Conservation (phyloP, 208 protist species). For the Angomonas deanei region DNA sequence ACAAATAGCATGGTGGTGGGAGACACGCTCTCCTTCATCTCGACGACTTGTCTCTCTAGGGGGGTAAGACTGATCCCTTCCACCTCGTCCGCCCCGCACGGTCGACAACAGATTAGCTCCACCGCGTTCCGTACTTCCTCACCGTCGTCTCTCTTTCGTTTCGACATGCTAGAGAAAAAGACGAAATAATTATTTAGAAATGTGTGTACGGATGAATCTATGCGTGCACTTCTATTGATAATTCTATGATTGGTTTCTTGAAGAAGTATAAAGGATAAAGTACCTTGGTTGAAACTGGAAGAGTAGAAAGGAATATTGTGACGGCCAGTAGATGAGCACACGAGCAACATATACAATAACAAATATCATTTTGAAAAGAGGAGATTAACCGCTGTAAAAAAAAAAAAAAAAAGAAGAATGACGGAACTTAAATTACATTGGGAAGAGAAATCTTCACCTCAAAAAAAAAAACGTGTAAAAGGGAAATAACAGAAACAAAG, state of each 20-base stretch:
- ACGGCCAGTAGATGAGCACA: too few relatives aligned
- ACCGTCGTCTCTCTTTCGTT: constrained; percentile 39
- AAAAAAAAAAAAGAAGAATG: not conserved
- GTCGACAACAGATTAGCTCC: constrained; percentile 47
- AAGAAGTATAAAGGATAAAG: not conserved
- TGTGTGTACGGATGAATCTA: not conserved
- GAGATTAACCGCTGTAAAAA: not conserved
- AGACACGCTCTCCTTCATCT: constrained; percentile 44
- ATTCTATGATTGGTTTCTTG: constrained; percentile 5
- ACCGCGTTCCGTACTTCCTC: constrained; percentile 48
- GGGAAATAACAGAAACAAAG: not conserved
- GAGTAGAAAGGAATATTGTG: not conserved
- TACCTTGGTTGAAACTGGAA: not conserved
- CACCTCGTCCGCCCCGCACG: constrained; percentile 19
- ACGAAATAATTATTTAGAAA: not conserved
- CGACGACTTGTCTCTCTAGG: constrained; percentile 76
- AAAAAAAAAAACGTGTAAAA: constrained; percentile 7
- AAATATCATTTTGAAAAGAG: too few relatives aligned
- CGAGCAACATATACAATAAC: too few relatives aligned
- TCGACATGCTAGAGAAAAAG: constrained; percentile 28
- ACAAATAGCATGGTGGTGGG: constrained; percentile 69
- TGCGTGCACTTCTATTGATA: not conserved
- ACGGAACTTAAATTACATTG: not conserved
- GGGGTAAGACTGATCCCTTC: constrained; percentile 52
- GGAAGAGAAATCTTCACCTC: not conserved